Percentiles rank a stretch among this genome's conserved stretches.
phyloP scores from a whole-genome alignment of 2,329 filamentous ascomycete species.

The Diaporthe nobilis region DNA sequence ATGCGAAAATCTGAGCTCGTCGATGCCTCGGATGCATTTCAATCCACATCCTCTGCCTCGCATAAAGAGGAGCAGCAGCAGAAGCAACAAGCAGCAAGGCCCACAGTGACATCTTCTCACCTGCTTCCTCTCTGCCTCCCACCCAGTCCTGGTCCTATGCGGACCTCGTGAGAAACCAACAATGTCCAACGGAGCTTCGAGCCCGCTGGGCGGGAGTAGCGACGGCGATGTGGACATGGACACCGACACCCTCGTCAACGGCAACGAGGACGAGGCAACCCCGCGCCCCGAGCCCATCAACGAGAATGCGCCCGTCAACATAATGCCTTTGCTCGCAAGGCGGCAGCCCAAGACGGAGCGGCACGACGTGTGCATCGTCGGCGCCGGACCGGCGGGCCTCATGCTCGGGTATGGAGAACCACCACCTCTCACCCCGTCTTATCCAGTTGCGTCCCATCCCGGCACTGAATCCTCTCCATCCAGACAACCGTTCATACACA shows the following conservation, averaged over 20 bases:
- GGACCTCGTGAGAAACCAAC: neutral
- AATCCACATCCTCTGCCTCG: neutral
- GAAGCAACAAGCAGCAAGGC: neutral
- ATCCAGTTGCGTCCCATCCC: neutral
- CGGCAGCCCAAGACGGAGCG: constrained; percentile 59
- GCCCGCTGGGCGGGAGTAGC: constrained; percentile 36
- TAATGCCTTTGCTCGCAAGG: constrained; percentile 56
- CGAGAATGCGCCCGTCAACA: constrained; percentile 39
- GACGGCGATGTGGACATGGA: constrained; percentile 41
- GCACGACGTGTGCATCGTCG: constrained; percentile 62
- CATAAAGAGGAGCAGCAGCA: neutral
- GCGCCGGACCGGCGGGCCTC: constrained; percentile 69
- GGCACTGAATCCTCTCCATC: neutral
- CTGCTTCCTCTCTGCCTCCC: neutral
- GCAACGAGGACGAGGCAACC: constrained; percentile 31
- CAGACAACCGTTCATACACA: neutral
- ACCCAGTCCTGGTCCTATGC: constrained; percentile 12
- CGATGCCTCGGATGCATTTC: constrained; percentile 16
- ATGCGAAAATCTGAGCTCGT: constrained; percentile 28
- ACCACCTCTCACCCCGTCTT: neutral
- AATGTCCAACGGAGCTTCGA: constrained; percentile 35
- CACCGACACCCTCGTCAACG: constrained; percentile 36
- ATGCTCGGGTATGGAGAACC: constrained; percentile 62
- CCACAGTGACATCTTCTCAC: neutral
- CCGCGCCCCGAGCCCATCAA: constrained; percentile 39